Percentiles rank a stretch among this genome's conserved stretches.
phyloP scores from a whole-genome alignment of 225 moss, liverwort and hornwort genomes.

The Sphagnum contortum region DNA sequence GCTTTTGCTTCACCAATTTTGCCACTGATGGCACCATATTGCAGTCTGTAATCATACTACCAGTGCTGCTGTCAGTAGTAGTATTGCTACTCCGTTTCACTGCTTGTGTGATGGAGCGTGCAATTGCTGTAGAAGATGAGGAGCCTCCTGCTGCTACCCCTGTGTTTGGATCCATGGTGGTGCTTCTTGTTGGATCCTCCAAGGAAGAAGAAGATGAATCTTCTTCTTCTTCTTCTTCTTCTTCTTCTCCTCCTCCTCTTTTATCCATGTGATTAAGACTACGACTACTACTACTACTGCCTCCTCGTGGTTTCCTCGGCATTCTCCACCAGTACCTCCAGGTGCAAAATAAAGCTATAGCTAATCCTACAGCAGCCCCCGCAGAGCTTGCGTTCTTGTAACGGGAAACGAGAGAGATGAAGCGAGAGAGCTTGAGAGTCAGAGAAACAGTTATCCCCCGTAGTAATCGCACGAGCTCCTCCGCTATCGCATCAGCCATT shows the following conservation, averaged over 20 bases:
- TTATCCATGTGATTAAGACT: too few species aligned
- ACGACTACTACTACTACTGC: too few species aligned
- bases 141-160: conserved; percentile 16
- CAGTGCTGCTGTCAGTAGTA: too few species aligned
- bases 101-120: conserved; percentile 68
- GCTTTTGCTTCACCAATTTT: conserved; percentile 66
- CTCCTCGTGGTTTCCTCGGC: conserved; percentile 24
- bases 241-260: too few species aligned
- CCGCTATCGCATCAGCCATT: conserved; percentile 84
- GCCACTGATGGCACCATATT: conserved; percentile 10
- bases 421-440: conserved; percentile 77
- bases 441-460: conserved; percentile 71
- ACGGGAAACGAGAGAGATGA: conserved; percentile 55
- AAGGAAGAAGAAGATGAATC: too few species aligned
- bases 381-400: conserved; percentile 82
- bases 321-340: conserved; percentile 60
- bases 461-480: conserved; percentile 83
- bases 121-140: conserved; percentile 59
- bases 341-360: conserved; percentile 73
- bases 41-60: too few species aligned
- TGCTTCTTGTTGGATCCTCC: too few species aligned
- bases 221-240: too few species aligned
- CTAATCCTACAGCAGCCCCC: conserved; percentile 78
- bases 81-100: conserved; percentile 49
- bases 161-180: conserved; percentile 23